Evolutionary conservation across 2,329 filamentous ascomycete genomes (phyloP).

Genomic region (Colletotrichum sidae): DNA sequence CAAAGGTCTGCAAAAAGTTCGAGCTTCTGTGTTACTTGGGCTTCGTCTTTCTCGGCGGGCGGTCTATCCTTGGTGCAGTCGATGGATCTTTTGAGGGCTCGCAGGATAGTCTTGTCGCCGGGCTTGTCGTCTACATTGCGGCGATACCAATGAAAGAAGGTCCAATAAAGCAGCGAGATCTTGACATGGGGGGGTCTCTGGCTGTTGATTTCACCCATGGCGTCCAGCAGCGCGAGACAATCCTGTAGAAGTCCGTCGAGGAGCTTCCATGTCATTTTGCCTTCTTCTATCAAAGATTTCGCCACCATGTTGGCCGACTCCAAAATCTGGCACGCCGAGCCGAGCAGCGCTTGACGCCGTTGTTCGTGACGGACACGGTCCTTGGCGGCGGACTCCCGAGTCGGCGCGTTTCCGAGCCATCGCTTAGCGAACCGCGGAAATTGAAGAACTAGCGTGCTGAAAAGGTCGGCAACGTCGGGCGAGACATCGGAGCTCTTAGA

Average conservation of each 20-base stretch:
- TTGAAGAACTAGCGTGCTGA: constrained; percentile 68
- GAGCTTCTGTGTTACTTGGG: constrained; percentile 71
- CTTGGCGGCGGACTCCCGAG: constrained; percentile 64
- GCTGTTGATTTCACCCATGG: constrained; percentile 56
- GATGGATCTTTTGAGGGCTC: constrained; percentile 72
- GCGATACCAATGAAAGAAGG: constrained; percentile 52
- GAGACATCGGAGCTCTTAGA: constrained; percentile 16
- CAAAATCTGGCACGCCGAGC: constrained; percentile 66
- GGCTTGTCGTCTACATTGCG: constrained; percentile 51
- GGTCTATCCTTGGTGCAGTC: constrained; percentile 69
- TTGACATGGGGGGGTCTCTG: constrained; percentile 62
- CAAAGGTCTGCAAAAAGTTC: constrained; percentile 74
- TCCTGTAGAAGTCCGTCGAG: constrained; percentile 70
- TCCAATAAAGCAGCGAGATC: constrained; percentile 78
- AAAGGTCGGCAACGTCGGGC: constrained; percentile 47
- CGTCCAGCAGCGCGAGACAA: constrained; percentile 64
- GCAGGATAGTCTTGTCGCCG: constrained; percentile 59
- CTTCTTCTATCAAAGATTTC: constrained; percentile 63
- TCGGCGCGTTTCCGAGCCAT: constrained; percentile 71
- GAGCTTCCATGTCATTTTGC: constrained; percentile 62
- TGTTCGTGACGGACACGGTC: constrained; percentile 72
- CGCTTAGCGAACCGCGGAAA: constrained; percentile 70
- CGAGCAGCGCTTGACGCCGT: constrained; percentile 63
- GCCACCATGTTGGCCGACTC: constrained; percentile 70
- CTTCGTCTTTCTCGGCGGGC: constrained; percentile 66